These are phyloP conservation scores for Baudoinia panamericana DNA, from an alignment of 495 filamentous ascomycete genomes.

Conservation along the genomic window DNA sequence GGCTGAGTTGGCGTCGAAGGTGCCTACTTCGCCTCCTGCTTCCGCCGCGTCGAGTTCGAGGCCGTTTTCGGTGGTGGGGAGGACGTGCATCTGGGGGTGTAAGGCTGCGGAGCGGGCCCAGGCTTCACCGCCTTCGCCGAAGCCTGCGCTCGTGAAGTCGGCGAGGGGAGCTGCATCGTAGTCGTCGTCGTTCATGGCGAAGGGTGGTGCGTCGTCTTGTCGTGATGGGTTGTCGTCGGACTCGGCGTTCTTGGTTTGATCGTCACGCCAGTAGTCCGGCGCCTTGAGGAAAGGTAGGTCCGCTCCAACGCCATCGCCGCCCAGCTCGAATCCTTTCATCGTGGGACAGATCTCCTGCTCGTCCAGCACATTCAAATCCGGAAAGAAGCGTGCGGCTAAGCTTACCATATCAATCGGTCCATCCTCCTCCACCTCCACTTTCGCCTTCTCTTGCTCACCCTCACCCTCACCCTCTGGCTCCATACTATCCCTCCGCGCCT, in stretches of 20 bases:
- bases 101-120: constrained; percentile 58
- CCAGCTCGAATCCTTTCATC: constrained; percentile 81
- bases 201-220: constrained; percentile 66
- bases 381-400: constrained; percentile 73
- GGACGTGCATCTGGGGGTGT: constrained; percentile 48
- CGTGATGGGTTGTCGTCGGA: constrained; percentile 46
- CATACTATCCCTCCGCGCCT: constrained; percentile 21
- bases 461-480: constrained; percentile 23
- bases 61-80: constrained; percentile 32
- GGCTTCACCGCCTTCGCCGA: constrained; percentile 63
- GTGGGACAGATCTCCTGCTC: constrained; percentile 90
- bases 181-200: constrained; percentile 51
- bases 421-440: constrained; percentile 35
- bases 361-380: constrained; percentile 61
- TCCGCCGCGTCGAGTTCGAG: constrained; percentile 46
- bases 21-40: constrained; percentile 37
- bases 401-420: constrained; percentile 63
- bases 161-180: constrained; percentile 74
- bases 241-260: constrained; percentile 34
- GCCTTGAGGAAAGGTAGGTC: constrained; percentile 89
- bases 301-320: constrained; percentile 65
- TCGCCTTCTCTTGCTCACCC: too few relatives aligned
- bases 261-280: constrained; percentile 67
- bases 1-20: constrained; percentile 45
- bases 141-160: constrained; percentile 49